These are phyloP conservation scores for Ceratobasidium sp. DNA, from an alignment of 1,284 basidiomycete species.

Conservation along the genomic window DNA sequence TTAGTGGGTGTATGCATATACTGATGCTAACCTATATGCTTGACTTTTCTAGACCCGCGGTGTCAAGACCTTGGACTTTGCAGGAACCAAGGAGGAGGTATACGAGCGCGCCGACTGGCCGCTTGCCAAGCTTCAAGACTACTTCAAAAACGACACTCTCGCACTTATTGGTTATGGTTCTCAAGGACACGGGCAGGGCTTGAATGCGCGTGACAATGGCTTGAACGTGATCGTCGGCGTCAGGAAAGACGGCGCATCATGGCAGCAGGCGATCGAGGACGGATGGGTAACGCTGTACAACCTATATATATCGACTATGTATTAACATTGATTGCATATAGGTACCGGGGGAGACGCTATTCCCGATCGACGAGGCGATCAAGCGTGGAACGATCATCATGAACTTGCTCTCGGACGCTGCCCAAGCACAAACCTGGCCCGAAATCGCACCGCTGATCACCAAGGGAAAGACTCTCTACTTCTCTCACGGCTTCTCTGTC, in stretches of 20 bases:
- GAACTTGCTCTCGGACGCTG: slow-evolving; percentile 99
- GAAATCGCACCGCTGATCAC: slow-evolving; percentile 91
- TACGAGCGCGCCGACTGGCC: slow-evolving; percentile 99
- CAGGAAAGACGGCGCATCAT: slow-evolving; percentile 94
- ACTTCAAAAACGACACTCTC: slow-evolving; percentile 99
- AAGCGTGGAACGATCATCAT: slow-evolving; percentile 97
- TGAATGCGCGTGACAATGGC: slow-evolving; percentile 99
- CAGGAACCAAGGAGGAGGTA: slow-evolving; percentile 93
- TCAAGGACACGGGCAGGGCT: slow-evolving; percentile 98
- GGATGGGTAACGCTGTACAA: slow-evolving; percentile 80
- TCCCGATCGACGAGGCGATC: slow-evolving; percentile 98
- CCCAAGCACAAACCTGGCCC: slow-evolving; percentile 95
- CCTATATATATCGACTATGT: not conserved
- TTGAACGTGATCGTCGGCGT: slow-evolving; percentile 99
- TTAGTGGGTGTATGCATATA: not conserved
- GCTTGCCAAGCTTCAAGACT: slow-evolving; percentile 95
- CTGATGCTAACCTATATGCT: not conserved
- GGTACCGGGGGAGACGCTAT: slow-evolving; percentile 97
- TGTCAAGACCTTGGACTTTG: slow-evolving; percentile 97
- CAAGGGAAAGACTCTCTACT: slow-evolving; percentile 99
- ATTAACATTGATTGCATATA: slow-evolving; percentile 49
- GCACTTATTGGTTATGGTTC: slow-evolving; percentile 99
- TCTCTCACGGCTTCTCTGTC: slow-evolving; percentile 99
- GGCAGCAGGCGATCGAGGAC: slow-evolving; percentile 95
- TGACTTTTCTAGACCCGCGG: slow-evolving; percentile 65